Percentiles rank a stretch among this genome's conserved stretches.
Evolutionary conservation across 768 basidiomycete species (phyloP).

Genomic region (Trametes punicea): DNA sequence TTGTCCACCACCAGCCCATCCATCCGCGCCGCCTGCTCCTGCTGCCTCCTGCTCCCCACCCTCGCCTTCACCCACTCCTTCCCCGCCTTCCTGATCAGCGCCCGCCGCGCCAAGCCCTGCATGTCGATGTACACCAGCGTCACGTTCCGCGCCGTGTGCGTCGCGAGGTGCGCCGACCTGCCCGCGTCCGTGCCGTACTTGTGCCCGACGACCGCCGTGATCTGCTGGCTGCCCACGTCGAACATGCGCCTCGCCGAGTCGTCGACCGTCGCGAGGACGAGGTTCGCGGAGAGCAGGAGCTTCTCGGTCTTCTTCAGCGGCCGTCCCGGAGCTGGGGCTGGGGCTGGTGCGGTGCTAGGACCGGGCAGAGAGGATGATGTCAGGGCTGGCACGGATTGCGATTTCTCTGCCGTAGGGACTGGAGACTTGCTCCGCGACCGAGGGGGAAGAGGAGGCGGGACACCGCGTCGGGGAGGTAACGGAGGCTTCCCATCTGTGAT

Average conservation of each 20-base stretch:
- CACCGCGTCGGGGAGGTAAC: neutral
- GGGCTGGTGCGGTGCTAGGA: neutral
- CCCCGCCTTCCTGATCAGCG: constrained; percentile 61
- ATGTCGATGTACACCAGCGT: constrained; percentile 76
- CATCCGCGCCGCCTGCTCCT: constrained; percentile 2
- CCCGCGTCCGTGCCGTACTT: constrained; percentile 66
- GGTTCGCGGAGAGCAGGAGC: constrained; percentile 59
- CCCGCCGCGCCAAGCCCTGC: constrained; percentile 65
- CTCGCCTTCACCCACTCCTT: constrained; percentile 53
- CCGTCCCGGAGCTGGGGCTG: neutral
- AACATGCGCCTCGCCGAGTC: constrained; percentile 52
- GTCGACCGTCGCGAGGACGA: constrained; percentile 63
- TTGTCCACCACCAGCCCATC: constrained; percentile 17
- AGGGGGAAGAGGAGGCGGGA: constrained; percentile 3
- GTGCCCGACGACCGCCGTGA: constrained; percentile 46
- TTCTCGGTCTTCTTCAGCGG: constrained; percentile 38
- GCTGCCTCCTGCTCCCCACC: constrained; percentile 22
- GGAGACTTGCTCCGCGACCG: constrained; percentile 15
- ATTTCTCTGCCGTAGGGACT: neutral
- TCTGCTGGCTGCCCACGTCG: constrained; percentile 44
- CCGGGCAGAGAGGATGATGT: constrained; percentile 1
- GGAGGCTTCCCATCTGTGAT: constrained; percentile 4
- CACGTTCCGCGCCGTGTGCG: constrained; percentile 67
- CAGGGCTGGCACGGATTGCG: neutral
- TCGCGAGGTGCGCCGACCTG: constrained; percentile 53